Evolutionary conservation across 106 monocot species (phyloP).

Genomic region (Apostasia ramifera): DNA sequence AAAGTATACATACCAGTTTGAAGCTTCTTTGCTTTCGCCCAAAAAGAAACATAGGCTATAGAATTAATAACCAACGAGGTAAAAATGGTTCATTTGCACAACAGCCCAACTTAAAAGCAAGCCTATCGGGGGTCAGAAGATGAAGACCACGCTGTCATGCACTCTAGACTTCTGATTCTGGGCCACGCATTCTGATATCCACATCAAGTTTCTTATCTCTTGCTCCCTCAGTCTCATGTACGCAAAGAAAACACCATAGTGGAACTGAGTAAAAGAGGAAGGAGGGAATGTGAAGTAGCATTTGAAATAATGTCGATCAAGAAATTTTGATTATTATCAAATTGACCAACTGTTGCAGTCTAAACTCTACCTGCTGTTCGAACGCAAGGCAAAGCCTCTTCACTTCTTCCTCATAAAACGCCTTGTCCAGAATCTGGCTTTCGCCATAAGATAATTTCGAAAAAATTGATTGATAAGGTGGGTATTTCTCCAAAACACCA

Average conservation of each 20-base stretch:
- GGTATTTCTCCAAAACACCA: slow-evolving; percentile 91
- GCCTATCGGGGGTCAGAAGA: slow-evolving; percentile 37
- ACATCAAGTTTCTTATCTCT: slow-evolving; percentile 96
- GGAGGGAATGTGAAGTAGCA: no score
- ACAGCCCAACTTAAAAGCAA: no score
- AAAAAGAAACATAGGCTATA: no score
- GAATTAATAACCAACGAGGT: no score
- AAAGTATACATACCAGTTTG: no score
- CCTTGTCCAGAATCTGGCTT: slow-evolving; percentile 94
- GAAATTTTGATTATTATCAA: no score
- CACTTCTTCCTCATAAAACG: slow-evolving; percentile 98
- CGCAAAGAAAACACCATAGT: slow-evolving; percentile 88
- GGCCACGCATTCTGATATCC: slow-evolving; percentile 96
- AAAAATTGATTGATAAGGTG: slow-evolving; percentile 87
- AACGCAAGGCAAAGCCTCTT: slow-evolving; percentile 87
- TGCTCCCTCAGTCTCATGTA: slow-evolving; percentile 90
- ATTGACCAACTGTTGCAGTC: no score
- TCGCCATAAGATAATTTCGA: slow-evolving; percentile 87
- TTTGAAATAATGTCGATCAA: no score
- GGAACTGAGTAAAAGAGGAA: slow-evolving; percentile 54
- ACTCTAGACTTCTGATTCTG: slow-evolving; percentile 94
- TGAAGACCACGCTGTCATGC: slow-evolving; percentile 94
- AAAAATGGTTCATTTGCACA: no score
- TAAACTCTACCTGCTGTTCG: slow-evolving; percentile 82
- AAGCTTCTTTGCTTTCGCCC: no score